phyloP scores from a whole-genome alignment of 768 basidiomycete genomes.

The Candolleomyces eurysporus region DNA sequence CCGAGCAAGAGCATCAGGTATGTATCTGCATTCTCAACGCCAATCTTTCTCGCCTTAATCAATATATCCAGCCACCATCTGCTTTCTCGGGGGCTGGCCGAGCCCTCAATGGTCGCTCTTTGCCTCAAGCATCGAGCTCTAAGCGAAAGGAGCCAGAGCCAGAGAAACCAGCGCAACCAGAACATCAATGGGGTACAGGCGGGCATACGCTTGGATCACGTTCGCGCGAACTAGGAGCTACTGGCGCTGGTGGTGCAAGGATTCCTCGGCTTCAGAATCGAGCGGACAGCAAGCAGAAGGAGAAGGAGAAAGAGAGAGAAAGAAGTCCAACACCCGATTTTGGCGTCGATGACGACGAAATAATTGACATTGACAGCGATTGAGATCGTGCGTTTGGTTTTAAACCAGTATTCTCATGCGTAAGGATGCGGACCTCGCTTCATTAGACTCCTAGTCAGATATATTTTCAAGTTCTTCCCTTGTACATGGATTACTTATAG shows the following conservation, averaged over 20 bases:
- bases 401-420: constrained; percentile 11
- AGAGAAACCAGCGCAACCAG: constrained; percentile 46
- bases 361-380: constrained; percentile 76
- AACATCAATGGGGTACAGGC: constrained; percentile 39
- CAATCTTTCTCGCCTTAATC: neutral
- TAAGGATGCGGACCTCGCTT: neutral
- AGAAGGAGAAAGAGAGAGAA: constrained; percentile 38
- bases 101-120: constrained; percentile 56
- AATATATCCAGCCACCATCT: constrained; percentile 33
- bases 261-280: constrained; percentile 45
- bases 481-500: constrained; percentile 1
- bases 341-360: constrained; percentile 83
- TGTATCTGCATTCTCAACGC: neutral
- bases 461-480: neutral
- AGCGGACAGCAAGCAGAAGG: constrained; percentile 30
- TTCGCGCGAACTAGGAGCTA: constrained; percentile 37
- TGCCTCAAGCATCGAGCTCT: constrained; percentile 29
- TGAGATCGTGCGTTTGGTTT: neutral
- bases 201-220: constrained; percentile 51
- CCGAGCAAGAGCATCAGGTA: constrained; percentile 30
- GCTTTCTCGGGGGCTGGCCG: constrained; percentile 69
- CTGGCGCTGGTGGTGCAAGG: constrained; percentile 56
- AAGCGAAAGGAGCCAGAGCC: constrained; percentile 51
- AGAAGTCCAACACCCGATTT: constrained; percentile 75
- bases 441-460: neutral